Percentiles rank a stretch among this genome's conserved stretches.
phyloP scores from a whole-genome alignment of 169 alveolate genomes.

The Cryptosporidium ryanae region DNA sequence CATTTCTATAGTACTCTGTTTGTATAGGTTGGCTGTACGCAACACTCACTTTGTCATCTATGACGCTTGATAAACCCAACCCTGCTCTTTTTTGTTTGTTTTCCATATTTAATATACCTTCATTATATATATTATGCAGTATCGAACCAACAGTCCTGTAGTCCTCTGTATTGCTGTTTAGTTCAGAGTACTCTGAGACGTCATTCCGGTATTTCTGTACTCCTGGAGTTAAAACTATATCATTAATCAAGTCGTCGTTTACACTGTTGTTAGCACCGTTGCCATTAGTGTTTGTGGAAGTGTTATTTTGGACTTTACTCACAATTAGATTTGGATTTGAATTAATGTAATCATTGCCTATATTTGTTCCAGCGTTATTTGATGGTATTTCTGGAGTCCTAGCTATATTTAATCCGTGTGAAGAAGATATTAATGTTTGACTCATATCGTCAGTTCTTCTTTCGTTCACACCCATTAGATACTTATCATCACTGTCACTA shows the following conservation, averaged over 20 bases:
- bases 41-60: background rate
- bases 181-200: slow-evolving; percentile 25
- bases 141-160: slow-evolving; percentile 70
- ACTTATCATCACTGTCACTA: slow-evolving; percentile 3
- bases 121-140: slow-evolving; percentile 32
- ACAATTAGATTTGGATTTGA: background rate
- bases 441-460: slow-evolving; percentile 20
- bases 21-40: background rate
- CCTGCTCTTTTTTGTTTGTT: background rate
- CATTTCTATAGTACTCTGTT: no score
- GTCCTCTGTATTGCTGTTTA: slow-evolving; percentile 29
- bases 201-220: background rate
- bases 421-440: slow-evolving; percentile 3
- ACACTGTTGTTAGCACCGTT: background rate
- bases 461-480: background rate
- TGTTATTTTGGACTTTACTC: background rate
- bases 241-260: background rate
- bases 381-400: background rate
- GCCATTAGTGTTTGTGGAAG: background rate
- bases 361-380: background rate
- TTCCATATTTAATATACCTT: background rate
- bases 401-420: slow-evolving; percentile 16
- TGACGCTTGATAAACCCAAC: background rate
- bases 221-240: slow-evolving; percentile 48
- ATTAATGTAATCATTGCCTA: no score